A percentile compares a stretch with the other conserved stretches of the same genome.
Evolutionary conservation across 1,284 basidiomycete species (phyloP).

Genomic region (Pseudozyma flocculosa): DNA sequence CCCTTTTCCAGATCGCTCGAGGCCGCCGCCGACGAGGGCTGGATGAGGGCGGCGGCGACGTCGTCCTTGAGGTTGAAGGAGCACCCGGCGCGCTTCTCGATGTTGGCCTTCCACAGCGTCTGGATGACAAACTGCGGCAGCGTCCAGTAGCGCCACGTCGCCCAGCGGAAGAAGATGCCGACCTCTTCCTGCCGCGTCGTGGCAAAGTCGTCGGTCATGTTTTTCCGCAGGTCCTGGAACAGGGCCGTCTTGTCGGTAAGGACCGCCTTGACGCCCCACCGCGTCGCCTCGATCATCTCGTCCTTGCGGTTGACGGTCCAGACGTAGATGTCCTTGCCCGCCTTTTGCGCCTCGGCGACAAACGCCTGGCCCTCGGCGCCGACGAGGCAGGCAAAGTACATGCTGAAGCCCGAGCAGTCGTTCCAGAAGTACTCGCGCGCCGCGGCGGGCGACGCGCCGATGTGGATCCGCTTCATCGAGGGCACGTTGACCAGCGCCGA

Average conservation of each 20-base stretch:
- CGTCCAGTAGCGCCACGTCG: slow-evolving; percentile 46
- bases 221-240: slow-evolving; percentile 72
- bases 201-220: slow-evolving; percentile 60
- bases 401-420: slow-evolving; percentile 82
- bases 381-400: slow-evolving; percentile 76
- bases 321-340: slow-evolving; percentile 81
- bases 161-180: slow-evolving; percentile 52
- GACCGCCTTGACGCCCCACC: slow-evolving; percentile 87
- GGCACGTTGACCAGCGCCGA: slow-evolving; percentile 76
- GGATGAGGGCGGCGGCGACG: no score
- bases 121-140: slow-evolving; percentile 45
- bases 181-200: slow-evolving; percentile 40
- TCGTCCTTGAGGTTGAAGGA: slow-evolving; percentile 16
- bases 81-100: slow-evolving; percentile 44
- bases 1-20: no score
- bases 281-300: slow-evolving; percentile 92
- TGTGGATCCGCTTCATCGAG: slow-evolving; percentile 80
- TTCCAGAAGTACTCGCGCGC: slow-evolving; percentile 89
- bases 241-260: slow-evolving; percentile 80
- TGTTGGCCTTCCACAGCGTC: slow-evolving; percentile 36
- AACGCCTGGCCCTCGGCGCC: slow-evolving; percentile 72
- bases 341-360: slow-evolving; percentile 72
- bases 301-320: slow-evolving; percentile 93
- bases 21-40: no score
- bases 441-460: slow-evolving; percentile 68